Evolutionary conservation across 2,329 filamentous ascomycete species (phyloP), one percentile per base, ranked within the genome.

Genomic region (Clonostachys chloroleuca): DNA sequence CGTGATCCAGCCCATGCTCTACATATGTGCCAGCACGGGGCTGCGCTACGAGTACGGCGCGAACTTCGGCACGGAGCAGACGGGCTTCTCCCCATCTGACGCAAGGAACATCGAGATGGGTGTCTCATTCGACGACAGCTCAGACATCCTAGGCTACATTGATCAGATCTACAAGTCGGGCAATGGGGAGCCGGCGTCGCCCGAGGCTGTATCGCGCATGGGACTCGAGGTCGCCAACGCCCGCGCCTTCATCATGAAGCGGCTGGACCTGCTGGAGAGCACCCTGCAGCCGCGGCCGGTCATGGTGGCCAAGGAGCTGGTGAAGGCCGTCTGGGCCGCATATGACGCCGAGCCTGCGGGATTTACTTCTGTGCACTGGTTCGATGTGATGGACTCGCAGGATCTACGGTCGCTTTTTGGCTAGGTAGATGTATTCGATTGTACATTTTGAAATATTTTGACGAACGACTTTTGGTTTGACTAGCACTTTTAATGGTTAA

Each of bases 251-350:
- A 55, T 72, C 18, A 66, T 69, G 57, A 58, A 59, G 2, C 54
- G 69, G 4, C 54, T 72, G 3, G 60, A 63, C 5, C 62, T 67
- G 24, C 43, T 72, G 24, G 69, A 72, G 51, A 59, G 63, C 14
- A 68, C 53, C 18, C 49, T 72, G 7, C 69, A 68, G 5, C 69
- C 69, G 4, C 67, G 66, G 12, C 69, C 69, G 3, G 68, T 72
- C 2, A 53, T 59, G 1, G 66, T 72, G 16, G 69, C 69, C 3
- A 69, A 68, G 50, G 57, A 69, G 40, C 57, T 72, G 3, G 59
- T 72, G 8, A 65, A 60, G n/a, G 62, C 66, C 0, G 64, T 72
- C 3, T 72, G 69, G 69, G 59, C 59, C 1, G 64, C 63, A 1
- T 72, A 72, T 24, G 69, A 72, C 35, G 53, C 49, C 5, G 69